Evolutionary conservation across 257 asterid species (phyloP).

Genomic region (Lycium barbarum): DNA sequence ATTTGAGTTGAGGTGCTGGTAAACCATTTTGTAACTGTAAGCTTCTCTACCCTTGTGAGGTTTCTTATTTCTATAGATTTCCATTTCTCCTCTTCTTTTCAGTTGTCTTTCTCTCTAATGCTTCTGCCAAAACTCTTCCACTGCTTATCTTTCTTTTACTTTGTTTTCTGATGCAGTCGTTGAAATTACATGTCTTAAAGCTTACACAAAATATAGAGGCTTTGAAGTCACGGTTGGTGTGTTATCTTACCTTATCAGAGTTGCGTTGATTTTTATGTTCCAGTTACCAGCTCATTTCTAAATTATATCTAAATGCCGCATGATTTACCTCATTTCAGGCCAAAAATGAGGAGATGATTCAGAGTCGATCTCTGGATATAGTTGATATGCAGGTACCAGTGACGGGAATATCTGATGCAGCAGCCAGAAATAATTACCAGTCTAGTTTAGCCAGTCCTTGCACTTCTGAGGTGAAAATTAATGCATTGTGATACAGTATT

Average conservation of each 20-base stretch:
- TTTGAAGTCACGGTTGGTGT: constrained; percentile 80
- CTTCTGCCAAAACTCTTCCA: neutral
- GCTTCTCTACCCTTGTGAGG: constrained; percentile 18
- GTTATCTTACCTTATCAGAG: constrained; percentile 25
- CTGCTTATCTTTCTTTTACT: constrained; percentile 36
- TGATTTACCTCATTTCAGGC: constrained; percentile 52
- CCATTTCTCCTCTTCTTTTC: neutral
- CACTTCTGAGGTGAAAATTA: constrained; percentile 48
- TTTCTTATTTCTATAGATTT: constrained; percentile 15
- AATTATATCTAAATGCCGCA: constrained; percentile 23
- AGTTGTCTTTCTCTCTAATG: neutral
- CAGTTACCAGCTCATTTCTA: constrained; percentile 31
- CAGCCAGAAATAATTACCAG: constrained; percentile 33
- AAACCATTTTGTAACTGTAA: neutral
- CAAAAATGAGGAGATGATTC: constrained; percentile 47
- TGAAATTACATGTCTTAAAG: constrained; percentile 86
- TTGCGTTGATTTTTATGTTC: neutral
- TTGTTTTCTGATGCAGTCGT: constrained; percentile 73
- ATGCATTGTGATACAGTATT: neutral
- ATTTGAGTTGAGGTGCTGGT: constrained; percentile 15
- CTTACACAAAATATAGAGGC: constrained; percentile 70
- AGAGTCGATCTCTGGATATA: constrained; percentile 37
- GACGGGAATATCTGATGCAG: constrained; percentile 36
- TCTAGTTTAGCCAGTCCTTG: constrained; percentile 39
- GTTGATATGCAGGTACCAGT: constrained; percentile 35